A percentile compares a stretch with the other conserved stretches of the same genome.
These are phyloP conservation scores for Diversispora eburnea DNA, from an alignment of 192 early-diverging fungal species.

Conservation along the genomic window DNA sequence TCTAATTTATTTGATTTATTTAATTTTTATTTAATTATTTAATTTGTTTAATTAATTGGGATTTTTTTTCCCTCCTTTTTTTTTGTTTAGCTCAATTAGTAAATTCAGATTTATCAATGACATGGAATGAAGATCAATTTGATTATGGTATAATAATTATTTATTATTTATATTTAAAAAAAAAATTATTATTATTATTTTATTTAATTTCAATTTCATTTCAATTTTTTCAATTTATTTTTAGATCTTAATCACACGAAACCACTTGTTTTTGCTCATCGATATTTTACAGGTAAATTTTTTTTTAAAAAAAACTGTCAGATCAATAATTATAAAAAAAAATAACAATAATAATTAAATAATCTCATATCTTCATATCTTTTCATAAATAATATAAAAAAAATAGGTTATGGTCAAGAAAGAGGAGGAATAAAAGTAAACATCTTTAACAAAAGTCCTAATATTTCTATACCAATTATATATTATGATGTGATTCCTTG, in stretches of 20 bases:
- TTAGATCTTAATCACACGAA: conserved; percentile 30
- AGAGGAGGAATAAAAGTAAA: conserved; percentile 75
- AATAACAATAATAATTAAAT: background rate
- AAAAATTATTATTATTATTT: background rate
- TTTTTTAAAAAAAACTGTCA: too few species aligned
- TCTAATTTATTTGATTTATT: too few species aligned
- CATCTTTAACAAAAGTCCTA: conserved; percentile 62
- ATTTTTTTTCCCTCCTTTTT: background rate
- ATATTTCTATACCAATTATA: conserved; percentile 42
- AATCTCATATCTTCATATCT: background rate
- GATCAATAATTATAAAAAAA: background rate
- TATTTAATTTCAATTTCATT: background rate
- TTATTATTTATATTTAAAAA: background rate
- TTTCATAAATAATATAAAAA: conserved; percentile 6
- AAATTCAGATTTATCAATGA: conserved; percentile 45
- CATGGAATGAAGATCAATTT: conserved; percentile 46
- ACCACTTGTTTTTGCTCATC: conserved; percentile 52
- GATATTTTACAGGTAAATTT: conserved; percentile 56
- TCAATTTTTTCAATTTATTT: background rate
- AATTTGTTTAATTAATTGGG: too few species aligned
- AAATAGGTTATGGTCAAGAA: conserved; percentile 74
- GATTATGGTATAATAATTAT: conserved; percentile 41
- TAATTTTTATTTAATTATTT: too few species aligned
- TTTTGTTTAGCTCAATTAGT: background rate
- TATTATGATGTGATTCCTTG: conserved; percentile 86